A percentile compares a stretch with the other conserved stretches of the same genome.
Conservation (phyloP, 1,284 basidiomycete genomes). For the Paramarasmius palmivorus region DNA sequence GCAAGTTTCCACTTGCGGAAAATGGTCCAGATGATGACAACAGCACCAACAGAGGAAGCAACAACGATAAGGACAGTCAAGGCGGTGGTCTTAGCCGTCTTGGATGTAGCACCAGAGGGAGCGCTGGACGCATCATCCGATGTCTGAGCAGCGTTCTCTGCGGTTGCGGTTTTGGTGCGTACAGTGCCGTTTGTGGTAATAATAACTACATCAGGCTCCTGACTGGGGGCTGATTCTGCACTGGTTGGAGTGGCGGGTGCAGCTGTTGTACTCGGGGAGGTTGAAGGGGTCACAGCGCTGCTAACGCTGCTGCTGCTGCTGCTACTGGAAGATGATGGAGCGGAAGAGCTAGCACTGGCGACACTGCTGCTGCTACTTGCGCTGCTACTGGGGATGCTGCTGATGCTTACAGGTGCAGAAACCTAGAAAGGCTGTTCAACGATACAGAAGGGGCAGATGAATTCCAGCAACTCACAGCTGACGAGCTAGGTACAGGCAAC, state of each 20-base stretch:
- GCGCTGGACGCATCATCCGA: constrained; percentile 22
- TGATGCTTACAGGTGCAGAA: no score
- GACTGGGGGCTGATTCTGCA: neutral
- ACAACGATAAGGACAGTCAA: constrained; percentile 74
- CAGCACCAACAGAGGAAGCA: constrained; percentile 65
- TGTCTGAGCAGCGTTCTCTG: constrained; percentile 22
- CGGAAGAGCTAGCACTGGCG: neutral
- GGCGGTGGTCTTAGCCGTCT: constrained; percentile 58
- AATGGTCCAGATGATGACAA: constrained; percentile 78
- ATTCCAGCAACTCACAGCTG: neutral
- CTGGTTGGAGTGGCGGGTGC: neutral
- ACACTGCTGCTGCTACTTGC: neutral
- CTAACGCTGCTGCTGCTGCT: neutral
- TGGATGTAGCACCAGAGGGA: constrained; percentile 29
- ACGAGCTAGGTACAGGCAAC: neutral
- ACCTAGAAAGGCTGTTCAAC: constrained; percentile 19
- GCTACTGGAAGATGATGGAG: neutral
- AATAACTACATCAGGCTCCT: neutral
- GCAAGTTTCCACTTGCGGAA: constrained; percentile 92
- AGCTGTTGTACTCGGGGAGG: constrained; percentile 2
- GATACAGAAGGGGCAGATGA: constrained; percentile 15
- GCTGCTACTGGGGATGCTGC: neutral
- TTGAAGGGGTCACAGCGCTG: constrained; percentile 4
- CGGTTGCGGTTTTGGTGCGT: constrained; percentile 7
- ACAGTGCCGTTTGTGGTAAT: neutral